Evolutionary conservation across 108 stramenopile genomes (phyloP).

Genomic region (Cylindrotheca closterium): DNA sequence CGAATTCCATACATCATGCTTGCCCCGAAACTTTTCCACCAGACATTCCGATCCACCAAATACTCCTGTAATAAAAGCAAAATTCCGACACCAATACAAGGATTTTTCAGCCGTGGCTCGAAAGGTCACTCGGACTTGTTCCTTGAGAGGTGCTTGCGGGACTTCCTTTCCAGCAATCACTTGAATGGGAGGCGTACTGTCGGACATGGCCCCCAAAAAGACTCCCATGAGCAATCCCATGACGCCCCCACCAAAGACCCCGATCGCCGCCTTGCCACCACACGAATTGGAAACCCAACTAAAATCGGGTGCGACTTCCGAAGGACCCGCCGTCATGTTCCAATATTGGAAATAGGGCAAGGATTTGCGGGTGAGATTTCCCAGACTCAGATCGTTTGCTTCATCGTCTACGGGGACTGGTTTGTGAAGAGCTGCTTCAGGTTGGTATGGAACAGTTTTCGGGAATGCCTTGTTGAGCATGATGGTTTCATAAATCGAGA

Average conservation of each 20-base stretch:
- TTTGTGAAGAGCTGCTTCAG: slow-evolving; percentile 64
- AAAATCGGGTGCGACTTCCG: slow-evolving; percentile 77
- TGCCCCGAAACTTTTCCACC: slow-evolving; percentile 92
- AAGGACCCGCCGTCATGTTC: slow-evolving; percentile 53
- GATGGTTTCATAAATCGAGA: slow-evolving; percentile 64
- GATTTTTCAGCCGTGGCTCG: slow-evolving; percentile 84
- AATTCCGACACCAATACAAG: slow-evolving; percentile 87
- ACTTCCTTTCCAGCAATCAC: slow-evolving; percentile 82
- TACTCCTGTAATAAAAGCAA: slow-evolving; percentile 93
- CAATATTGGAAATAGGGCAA: slow-evolving; percentile 77
- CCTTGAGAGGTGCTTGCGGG: slow-evolving; percentile 81
- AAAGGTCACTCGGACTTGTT: slow-evolving; percentile 76
- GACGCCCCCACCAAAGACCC: slow-evolving; percentile 81
- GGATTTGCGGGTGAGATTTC: slow-evolving; percentile 46
- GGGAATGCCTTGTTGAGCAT: slow-evolving; percentile 33
- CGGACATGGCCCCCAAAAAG: slow-evolving; percentile 87
- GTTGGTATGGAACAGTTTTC: slow-evolving; percentile 55
- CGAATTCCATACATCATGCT: slow-evolving; percentile 93
- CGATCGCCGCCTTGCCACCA: slow-evolving; percentile 84
- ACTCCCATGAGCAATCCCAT: slow-evolving; percentile 91
- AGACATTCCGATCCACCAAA: slow-evolving; percentile 89
- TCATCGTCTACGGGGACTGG: slow-evolving; percentile 38
- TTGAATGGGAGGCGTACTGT: slow-evolving; percentile 84
- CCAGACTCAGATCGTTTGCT: slow-evolving; percentile 28
- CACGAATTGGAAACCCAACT: slow-evolving; percentile 81